phyloP scores from a whole-genome alignment of 257 asterid genomes.

The Datura wrightii region DNA sequence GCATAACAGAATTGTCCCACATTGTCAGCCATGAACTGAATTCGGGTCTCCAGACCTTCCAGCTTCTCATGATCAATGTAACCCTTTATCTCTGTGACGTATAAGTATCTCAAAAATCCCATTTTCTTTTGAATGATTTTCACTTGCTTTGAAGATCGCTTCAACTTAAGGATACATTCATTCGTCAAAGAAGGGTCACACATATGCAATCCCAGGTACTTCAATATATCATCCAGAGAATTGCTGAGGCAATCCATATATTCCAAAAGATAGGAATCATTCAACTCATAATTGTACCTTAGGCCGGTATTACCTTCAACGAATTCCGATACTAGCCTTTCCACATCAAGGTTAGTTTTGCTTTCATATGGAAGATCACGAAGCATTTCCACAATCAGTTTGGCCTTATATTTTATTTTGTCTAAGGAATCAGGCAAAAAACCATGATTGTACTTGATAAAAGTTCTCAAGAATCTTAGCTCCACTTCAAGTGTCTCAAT shows the following conservation, averaged over 20 bases:
- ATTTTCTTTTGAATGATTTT: too few relatives aligned
- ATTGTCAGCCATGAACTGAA: too few relatives aligned
- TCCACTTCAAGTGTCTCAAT: not conserved
- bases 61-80: too few relatives aligned
- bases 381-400: not conserved
- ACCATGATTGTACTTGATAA: not conserved
- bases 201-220: not conserved
- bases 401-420: not conserved
- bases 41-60: too few relatives aligned
- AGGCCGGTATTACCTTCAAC: too few relatives aligned
- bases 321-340: not conserved
- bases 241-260: not conserved
- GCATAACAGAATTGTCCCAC: not conserved
- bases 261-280: not conserved
- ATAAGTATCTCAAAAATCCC: too few relatives aligned
- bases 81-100: too few relatives aligned
- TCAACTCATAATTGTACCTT: too few relatives aligned
- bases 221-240: not conserved
- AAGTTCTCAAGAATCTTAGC: not conserved
- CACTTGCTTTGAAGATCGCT: not conserved
- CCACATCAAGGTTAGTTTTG: not conserved
- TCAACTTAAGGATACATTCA: not conserved
- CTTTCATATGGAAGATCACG: not conserved
- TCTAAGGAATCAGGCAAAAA: not conserved
- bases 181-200: not conserved